Evolutionary conservation across 495 filamentous ascomycete species (phyloP), one percentile per base, ranked within the genome.

Genomic region (Neurospora intermedia): DNA sequence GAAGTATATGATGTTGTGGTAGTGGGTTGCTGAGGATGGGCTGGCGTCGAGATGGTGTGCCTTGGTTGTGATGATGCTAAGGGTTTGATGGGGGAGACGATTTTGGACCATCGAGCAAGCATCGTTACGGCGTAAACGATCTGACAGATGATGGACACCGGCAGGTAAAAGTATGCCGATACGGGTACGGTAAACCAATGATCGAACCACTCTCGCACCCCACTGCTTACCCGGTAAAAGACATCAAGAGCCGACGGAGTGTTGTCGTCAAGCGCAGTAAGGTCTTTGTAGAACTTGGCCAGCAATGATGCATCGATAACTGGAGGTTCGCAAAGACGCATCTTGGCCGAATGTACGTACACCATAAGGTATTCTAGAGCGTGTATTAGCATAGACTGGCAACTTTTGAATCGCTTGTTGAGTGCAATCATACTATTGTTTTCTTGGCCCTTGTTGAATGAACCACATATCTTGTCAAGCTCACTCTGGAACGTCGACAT

Each of bases 131-230:
- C 80, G 71, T 84, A 79, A n/a, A 84, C 76, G 59, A 85, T 78
- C 71, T 84, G 83, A 9, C 77, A 79, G 18, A 77, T 75, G 20
- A 77, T 72, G 1, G 81, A 78, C 69, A 79, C 79, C 0, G 83
- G 82, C 20, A 84, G 73, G 66, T 78, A 74, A 73, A 79, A 81
- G 76, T 84, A 83, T 66, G 77, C 73, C 13, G 78, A 77, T 23
- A 80, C 76, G 0, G 83, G 82, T 13, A 85, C 75, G 6, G 81
- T 73, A 27, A 83, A 75, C 83, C 83, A 85, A 46, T 71, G 70
- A 38, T 82, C 80, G 74, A 84, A 81, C 83, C 83, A 85, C 7
- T 74, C 45, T 69, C 79, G 78, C 41, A 84, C 76, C 23, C 78
- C 78, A 54, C 74, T 72, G 69, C 74, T 79, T 70, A 76, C 80